A percentile compares a stretch with the other conserved stretches of the same genome.
Conservation (phyloP, 495 filamentous ascomycete genomes). For the Parmelia sp. region DNA sequence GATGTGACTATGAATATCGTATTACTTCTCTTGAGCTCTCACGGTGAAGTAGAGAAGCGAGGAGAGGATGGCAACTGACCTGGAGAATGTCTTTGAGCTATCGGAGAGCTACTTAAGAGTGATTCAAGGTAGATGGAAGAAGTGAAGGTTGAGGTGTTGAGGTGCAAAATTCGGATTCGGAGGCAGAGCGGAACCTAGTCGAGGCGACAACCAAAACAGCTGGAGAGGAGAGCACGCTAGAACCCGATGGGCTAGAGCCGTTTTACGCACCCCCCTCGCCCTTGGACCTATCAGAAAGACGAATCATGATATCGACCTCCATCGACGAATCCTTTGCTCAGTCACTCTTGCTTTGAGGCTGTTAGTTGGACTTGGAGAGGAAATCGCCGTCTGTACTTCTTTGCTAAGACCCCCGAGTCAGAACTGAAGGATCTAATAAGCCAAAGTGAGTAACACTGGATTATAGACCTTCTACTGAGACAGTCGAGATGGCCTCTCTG, state of each 20-base stretch:
- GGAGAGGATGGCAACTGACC: neutral
- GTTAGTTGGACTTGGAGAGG: too few relatives aligned
- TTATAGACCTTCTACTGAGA: too few relatives aligned
- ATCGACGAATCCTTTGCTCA: too few relatives aligned
- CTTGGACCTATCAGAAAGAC: too few relatives aligned
- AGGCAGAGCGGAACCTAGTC: constrained; percentile 1
- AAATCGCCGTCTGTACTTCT: too few relatives aligned
- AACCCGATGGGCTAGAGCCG: neutral
- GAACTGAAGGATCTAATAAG: too few relatives aligned
- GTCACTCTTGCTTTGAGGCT: too few relatives aligned
- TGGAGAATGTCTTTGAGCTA: neutral
- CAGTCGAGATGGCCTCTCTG: too few relatives aligned
- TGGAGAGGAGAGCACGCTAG: neutral
- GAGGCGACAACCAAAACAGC: neutral
- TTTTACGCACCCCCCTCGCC: constrained; percentile 3
- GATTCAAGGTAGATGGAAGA: neutral
- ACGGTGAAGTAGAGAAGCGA: neutral
- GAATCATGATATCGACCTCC: too few relatives aligned
- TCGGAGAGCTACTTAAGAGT: neutral
- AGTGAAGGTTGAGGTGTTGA: neutral
- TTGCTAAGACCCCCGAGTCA: too few relatives aligned
- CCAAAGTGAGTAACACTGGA: too few relatives aligned
- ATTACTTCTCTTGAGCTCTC: neutral
- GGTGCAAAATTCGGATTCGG: too few relatives aligned
- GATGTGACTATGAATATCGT: constrained; percentile 33